Evolutionary conservation across 805 yeast genomes (phyloP), one percentile per base, ranked within the genome.

Genomic region (Ogataea haglerorum): DNA sequence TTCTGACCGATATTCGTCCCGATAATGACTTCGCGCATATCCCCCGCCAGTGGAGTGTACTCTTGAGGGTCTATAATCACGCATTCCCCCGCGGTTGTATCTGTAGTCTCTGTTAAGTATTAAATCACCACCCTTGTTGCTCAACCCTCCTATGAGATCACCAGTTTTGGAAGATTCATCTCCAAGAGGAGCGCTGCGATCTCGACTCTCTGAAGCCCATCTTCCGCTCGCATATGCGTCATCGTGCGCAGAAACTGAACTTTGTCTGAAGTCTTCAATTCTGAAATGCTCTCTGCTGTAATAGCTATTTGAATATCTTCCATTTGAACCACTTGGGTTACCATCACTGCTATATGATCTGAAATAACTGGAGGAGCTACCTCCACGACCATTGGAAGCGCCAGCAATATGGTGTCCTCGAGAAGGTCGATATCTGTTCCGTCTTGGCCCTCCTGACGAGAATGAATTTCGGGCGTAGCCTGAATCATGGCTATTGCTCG

Each of bases 51-150:
- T 33, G 4, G 43, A 28, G 14, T 40, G 43, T 10, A 40, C 26
- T 8, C 43, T 26, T 14, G 22, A 34, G 5, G 38, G 27, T 39
- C 57, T 46, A 32, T 43, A 47, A 12, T 47, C 53, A 19, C 54
- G 46, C 21, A 34, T 25, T n/a, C 38, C 33, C 15, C 43, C 39
- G 19, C 52, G 34, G 10, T 38, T 29, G 32, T 36, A 53, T 25
- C 55, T 33, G 27, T 30, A 28, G 12, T 53, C 57, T 28, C 42
- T 46, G 24, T 21, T 42, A 17, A 45, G 41, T 23, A 53, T 52
- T 30, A 50, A 29, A 29, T 53, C 58, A 2, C 56, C 53, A 3
- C 54, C 48, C 32, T 52, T 45, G 34, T 52, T 53, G 38, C 25
- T 42, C 10, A 54, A 37, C 15, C 49, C 53, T 7, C 49, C 46